These are phyloP conservation scores for Fibroporia radiculosa DNA, from an alignment of 768 basidiomycete genomes.

Conservation along the genomic window DNA sequence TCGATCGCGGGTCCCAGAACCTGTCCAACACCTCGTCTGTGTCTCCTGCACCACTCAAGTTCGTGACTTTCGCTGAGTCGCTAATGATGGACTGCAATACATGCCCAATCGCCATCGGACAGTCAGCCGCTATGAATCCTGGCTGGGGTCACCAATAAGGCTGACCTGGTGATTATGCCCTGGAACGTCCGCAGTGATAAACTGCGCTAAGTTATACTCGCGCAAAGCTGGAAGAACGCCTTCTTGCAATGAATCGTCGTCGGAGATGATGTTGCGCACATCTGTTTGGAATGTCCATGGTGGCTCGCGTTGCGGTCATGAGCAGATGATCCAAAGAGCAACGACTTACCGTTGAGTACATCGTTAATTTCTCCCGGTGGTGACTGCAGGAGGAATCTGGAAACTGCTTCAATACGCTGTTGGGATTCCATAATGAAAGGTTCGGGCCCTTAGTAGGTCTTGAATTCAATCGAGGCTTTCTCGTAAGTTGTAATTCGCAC, in stretches of 20 bases:
- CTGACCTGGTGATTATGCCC: slow-evolving; percentile 68
- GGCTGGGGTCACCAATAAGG: slow-evolving; percentile 4
- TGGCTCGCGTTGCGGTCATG: slow-evolving; percentile 1
- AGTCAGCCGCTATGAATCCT: not conserved
- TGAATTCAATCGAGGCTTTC: not conserved
- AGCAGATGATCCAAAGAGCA: slow-evolving; percentile 1
- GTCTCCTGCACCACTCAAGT: slow-evolving; percentile 13
- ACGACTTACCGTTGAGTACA: slow-evolving; percentile 70
- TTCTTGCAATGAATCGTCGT: slow-evolving; percentile 76
- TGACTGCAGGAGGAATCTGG: slow-evolving; percentile 77
- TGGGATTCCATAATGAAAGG: slow-evolving; percentile 43
- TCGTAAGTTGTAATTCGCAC: too few relatives aligned
- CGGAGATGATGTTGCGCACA: slow-evolving; percentile 81
- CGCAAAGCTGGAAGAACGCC: slow-evolving; percentile 72
- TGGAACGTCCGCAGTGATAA: slow-evolving; percentile 81
- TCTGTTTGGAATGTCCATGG: slow-evolving; percentile 37
- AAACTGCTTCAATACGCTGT: slow-evolving; percentile 65
- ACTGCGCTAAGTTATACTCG: slow-evolving; percentile 85
- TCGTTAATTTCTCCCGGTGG: slow-evolving; percentile 98
- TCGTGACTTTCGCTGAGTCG: slow-evolving; percentile 46
- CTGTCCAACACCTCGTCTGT: slow-evolving; percentile 48
- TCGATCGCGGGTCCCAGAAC: slow-evolving; percentile 79
- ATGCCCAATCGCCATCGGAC: not conserved
- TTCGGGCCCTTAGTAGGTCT: not conserved
- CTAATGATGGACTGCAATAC: slow-evolving; percentile 70